phyloP scores from a whole-genome alignment of 164 flowering plant species.

The Taxillus chinensis region DNA sequence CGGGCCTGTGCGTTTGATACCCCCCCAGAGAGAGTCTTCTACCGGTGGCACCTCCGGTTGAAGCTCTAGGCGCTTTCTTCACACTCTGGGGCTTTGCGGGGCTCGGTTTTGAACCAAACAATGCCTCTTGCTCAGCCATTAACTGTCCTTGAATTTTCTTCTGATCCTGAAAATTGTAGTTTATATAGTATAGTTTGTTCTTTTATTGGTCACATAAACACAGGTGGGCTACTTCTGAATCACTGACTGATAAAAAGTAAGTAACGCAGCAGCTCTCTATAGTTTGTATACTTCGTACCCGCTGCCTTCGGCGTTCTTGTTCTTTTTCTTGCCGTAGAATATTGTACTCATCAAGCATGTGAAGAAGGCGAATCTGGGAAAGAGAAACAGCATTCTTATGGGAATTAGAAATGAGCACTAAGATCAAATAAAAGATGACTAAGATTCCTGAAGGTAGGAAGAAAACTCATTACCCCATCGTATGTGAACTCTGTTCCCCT shows the following conservation, averaged over 20 bases:
- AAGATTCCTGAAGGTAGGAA: too few relatives aligned
- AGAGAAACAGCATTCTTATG: neutral
- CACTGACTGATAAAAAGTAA: too few relatives aligned
- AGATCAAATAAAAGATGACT: too few relatives aligned
- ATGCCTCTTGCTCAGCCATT: slow-evolving; percentile 56
- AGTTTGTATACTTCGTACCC: neutral
- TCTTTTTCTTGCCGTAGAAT: neutral
- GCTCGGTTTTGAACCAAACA: slow-evolving; percentile 83
- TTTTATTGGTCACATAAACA: too few relatives aligned
- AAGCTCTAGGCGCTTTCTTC: slow-evolving; percentile 51
- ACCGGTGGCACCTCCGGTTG: slow-evolving; percentile 46
- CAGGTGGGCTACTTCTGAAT: too few relatives aligned
- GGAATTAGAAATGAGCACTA: too few relatives aligned
- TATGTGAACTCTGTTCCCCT: neutral
- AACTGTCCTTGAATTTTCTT: slow-evolving; percentile 71
- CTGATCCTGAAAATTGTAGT: slow-evolving; percentile 52
- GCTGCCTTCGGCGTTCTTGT: slow-evolving; percentile 1
- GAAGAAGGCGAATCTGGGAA: neutral
- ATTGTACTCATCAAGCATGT: neutral
- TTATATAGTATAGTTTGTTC: neutral
- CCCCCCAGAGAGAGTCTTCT: slow-evolving; percentile 69
- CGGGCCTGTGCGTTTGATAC: slow-evolving; percentile 47
- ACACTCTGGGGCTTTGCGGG: slow-evolving; percentile 58
- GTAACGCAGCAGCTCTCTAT: too few relatives aligned
- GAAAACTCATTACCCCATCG: neutral